Percentiles rank a stretch among this genome's conserved stretches.
Conservation (phyloP, 805 yeast species). For the Suhomyces vadensis region DNA sequence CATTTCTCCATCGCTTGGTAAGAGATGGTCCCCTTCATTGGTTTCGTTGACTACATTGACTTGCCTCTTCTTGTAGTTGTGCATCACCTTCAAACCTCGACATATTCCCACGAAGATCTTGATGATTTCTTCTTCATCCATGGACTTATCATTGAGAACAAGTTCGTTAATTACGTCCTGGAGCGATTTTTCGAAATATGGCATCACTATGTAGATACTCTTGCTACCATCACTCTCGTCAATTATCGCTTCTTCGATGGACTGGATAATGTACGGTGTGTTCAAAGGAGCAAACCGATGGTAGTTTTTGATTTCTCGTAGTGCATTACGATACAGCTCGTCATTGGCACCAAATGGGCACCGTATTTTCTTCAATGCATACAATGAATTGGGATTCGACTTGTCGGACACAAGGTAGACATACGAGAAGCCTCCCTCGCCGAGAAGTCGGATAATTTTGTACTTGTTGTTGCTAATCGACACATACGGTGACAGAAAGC, state of each 20-base stretch:
- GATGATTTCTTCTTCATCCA: constrained; percentile 66
- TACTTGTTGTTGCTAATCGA: constrained; percentile 62
- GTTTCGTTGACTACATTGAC: constrained; percentile 11
- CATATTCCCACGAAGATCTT: constrained; percentile 66
- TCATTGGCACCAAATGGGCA: constrained; percentile 86
- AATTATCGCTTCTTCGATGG: constrained; percentile 68
- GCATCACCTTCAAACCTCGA: constrained; percentile 76
- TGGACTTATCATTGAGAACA: constrained; percentile 52
- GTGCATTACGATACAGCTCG: constrained; percentile 57
- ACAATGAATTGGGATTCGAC: constrained; percentile 45
- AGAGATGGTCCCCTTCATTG: constrained; percentile 27
- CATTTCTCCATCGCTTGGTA: constrained; percentile 18
- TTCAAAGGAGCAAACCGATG: constrained; percentile 58
- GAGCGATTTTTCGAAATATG: constrained; percentile 69
- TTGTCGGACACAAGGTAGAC: constrained; percentile 70
- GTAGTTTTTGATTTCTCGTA: constrained; percentile 76
- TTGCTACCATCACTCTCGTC: constrained; percentile 80
- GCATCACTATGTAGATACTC: constrained; percentile 75
- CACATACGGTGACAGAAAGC: constrained; percentile 52
- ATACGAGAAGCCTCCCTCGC: constrained; percentile 89
- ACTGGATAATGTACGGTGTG: constrained; percentile 64
- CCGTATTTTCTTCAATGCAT: constrained; percentile 81
- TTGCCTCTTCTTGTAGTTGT: constrained; percentile 48
- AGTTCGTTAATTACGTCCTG: constrained; percentile 76
- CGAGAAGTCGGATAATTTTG: constrained; percentile 67